Evolutionary conservation across 2,329 filamentous ascomycete species (phyloP).

Genomic region (Ophiostoma perfectum): DNA sequence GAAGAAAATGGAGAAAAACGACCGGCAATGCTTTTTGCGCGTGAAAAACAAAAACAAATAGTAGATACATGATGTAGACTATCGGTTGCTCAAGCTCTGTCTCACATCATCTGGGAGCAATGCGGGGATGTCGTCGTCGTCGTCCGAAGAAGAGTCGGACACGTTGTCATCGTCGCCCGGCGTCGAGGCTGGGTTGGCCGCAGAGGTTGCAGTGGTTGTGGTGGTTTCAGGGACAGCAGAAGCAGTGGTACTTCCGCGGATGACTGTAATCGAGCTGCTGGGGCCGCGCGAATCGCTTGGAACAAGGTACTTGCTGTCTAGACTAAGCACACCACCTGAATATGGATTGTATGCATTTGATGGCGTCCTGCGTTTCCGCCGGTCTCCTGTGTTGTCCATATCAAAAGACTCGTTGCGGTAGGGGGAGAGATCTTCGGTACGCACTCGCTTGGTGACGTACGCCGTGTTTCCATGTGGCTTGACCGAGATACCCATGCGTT

Average conservation of each 20-base stretch:
- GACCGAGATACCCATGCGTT: slow-evolving; percentile 36
- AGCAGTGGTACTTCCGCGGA: not conserved
- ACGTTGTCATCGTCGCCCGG: slow-evolving; percentile 35
- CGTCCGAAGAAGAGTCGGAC: slow-evolving; percentile 31
- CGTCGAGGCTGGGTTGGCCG: not conserved
- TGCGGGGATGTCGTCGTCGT: slow-evolving; percentile 35
- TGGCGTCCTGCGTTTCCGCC: no score
- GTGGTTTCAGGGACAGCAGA: not conserved
- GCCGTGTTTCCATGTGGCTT: not conserved
- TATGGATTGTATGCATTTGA: no score
- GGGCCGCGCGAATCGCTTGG: no score
- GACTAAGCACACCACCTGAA: no score
- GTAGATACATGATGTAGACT: not conserved
- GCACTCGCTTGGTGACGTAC: not conserved
- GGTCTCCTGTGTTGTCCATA: no score
- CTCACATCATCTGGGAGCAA: slow-evolving; percentile 32
- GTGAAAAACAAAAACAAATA: no score
- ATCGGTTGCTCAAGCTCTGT: slow-evolving; percentile 27
- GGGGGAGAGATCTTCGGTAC: not conserved
- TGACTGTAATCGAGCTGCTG: no score
- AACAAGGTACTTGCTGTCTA: no score
- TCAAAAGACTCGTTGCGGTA: not conserved
- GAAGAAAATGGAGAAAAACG: not conserved
- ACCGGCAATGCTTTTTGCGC: no score
- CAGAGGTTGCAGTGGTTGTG: not conserved